phyloP scores from a whole-genome alignment of 441 rosid species.

The Omphalea diandra region DNA sequence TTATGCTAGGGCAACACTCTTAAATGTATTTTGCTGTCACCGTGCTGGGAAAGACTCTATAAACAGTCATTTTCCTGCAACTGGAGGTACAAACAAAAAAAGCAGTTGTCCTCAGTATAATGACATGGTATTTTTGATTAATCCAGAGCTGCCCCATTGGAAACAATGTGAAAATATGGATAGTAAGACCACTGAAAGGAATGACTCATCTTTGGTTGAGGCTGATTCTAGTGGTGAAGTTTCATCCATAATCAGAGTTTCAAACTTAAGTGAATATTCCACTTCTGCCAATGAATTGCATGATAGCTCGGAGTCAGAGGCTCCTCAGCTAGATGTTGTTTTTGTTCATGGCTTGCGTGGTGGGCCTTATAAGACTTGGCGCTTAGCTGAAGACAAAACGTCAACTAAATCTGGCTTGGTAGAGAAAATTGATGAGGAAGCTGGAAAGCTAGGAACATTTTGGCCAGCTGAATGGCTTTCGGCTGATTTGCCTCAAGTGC shows the following conservation, averaged over 20 bases:
- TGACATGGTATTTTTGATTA: constrained; percentile 78
- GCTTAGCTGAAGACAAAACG: constrained; percentile 77
- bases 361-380: constrained; percentile 98
- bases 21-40: constrained; percentile 69
- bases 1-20: constrained; percentile 84
- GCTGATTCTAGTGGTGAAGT: constrained; percentile 34
- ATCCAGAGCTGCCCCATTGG: constrained; percentile 89
- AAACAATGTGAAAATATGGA: constrained; percentile 49
- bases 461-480: constrained; percentile 99
- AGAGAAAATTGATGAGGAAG: constrained; percentile 98
- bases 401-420: constrained; percentile 95
- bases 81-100: constrained; percentile 36
- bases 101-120: constrained; percentile 61
- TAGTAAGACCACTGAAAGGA: constrained; percentile 28
- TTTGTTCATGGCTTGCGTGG: constrained; percentile 97
- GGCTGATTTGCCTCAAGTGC: constrained; percentile 78
- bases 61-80: constrained; percentile 33
- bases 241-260: constrained; percentile 27
- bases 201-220: constrained; percentile 31
- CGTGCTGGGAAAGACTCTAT: constrained; percentile 32
- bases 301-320: constrained; percentile 34
- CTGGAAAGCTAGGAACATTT: constrained; percentile 94
- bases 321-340: constrained; percentile 75
- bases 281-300: constrained; percentile 35
- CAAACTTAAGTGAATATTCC: constrained; percentile 33